Percentiles rank a stretch among this genome's conserved stretches.
Evolutionary conservation across 345 rosid species (phyloP).

Genomic region (Populus ilicifolia): DNA sequence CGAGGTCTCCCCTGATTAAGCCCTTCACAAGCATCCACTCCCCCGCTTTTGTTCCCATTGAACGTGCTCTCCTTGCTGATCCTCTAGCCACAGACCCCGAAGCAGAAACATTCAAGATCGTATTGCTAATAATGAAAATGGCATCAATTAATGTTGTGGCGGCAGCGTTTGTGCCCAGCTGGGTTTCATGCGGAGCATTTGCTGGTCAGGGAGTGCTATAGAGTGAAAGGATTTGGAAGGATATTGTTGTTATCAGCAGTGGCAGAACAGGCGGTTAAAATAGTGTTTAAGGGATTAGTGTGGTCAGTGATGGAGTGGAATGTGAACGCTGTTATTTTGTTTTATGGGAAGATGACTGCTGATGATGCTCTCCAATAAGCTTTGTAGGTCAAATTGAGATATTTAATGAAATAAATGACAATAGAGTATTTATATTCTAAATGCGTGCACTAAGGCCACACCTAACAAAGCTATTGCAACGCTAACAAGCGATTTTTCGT

Average conservation of each 20-base stretch:
- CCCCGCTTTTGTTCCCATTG: constrained; percentile 35
- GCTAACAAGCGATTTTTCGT: no score
- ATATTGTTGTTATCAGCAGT: constrained; percentile 66
- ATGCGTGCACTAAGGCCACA: no score
- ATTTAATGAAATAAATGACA: no score
- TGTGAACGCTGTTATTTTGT: constrained; percentile 59
- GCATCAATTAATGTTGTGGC: constrained; percentile 30
- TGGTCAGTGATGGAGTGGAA: constrained; percentile 97
- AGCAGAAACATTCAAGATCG: constrained; percentile 34
- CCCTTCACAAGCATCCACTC: constrained; percentile 30
- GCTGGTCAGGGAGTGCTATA: constrained; percentile 71
- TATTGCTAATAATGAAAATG: not conserved
- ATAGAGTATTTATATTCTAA: no score
- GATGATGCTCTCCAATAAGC: constrained; percentile 5
- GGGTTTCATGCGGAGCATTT: constrained; percentile 84
- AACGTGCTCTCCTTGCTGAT: constrained; percentile 40
- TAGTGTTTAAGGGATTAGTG: constrained; percentile 85
- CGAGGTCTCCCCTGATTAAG: constrained; percentile 45
- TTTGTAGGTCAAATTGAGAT: no score
- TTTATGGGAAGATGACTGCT: constrained; percentile 91
- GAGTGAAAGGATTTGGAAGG: constrained; percentile 70
- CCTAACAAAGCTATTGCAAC: no score
- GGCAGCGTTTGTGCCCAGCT: constrained; percentile 59
- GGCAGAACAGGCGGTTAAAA: constrained; percentile 78
- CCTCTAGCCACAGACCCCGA: constrained; percentile 57